Conservation (phyloP, 208 protist genomes). For the Angomonas desouzai region DNA sequence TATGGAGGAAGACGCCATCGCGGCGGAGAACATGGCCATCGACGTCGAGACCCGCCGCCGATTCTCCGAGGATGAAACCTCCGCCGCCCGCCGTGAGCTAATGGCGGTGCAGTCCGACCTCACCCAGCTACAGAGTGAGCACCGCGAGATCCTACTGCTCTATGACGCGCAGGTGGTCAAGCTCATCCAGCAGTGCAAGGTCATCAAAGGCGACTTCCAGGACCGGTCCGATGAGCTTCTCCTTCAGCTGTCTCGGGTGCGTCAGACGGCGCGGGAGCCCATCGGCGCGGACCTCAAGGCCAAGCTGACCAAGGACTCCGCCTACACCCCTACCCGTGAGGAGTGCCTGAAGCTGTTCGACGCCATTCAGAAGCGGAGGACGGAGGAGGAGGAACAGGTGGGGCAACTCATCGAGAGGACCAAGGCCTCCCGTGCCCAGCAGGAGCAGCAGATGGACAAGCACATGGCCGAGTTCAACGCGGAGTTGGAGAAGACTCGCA, state of each 20-base stretch:
- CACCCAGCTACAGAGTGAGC: conserved; percentile 22
- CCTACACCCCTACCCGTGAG: conserved; percentile 1
- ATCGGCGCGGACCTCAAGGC: neutral
- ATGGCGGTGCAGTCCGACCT: conserved; percentile 23
- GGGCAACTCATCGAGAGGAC: conserved; percentile 7
- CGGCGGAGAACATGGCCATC: conserved; percentile 17
- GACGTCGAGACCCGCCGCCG: conserved; percentile 30
- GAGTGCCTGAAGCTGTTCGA: conserved; percentile 15
- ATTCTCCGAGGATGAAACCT: conserved; percentile 30
- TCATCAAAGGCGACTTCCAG: conserved; percentile 27
- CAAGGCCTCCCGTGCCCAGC: conserved; percentile 11
- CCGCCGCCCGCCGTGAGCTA: conserved; percentile 27
- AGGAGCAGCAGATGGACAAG: conserved; percentile 15
- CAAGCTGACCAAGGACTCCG: neutral
- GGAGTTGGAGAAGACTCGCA: conserved; percentile 21
- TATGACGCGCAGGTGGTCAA: conserved; percentile 28
- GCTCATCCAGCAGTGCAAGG: conserved; percentile 14
- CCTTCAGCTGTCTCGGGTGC: neutral
- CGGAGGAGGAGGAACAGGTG: conserved; percentile 17
- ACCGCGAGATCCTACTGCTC: conserved; percentile 23
- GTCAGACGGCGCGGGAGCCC: conserved; percentile 11
- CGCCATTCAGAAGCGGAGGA: conserved; percentile 18
- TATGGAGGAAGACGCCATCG: conserved; percentile 22
- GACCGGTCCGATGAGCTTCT: conserved; percentile 36
- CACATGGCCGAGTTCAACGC: conserved; percentile 11